phyloP scores from a whole-genome alignment of 2,329 filamentous ascomycete genomes.

The Aspergillus melleus region DNA sequence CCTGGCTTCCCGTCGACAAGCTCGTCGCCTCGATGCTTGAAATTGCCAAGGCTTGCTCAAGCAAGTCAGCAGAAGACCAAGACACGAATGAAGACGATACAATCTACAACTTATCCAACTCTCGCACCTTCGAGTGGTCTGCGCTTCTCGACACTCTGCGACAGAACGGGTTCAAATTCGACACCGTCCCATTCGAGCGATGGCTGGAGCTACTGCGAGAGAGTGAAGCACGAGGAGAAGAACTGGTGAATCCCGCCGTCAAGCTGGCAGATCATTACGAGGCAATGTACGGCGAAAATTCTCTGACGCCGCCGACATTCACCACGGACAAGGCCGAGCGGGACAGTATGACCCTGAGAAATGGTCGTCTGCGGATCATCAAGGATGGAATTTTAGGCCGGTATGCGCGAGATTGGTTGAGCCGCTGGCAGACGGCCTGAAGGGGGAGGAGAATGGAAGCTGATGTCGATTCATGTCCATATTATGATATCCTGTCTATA shows the following conservation, averaged over 20 bases:
- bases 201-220: conserved; percentile 36
- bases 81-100: conserved; percentile 19
- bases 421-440: conserved; percentile 21
- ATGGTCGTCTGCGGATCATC: conserved; percentile 27
- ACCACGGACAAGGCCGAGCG: conserved; percentile 29
- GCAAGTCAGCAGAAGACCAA: not conserved
- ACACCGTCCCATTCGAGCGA: conserved; percentile 31
- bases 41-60: conserved; percentile 19
- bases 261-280: conserved; percentile 34
- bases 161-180: conserved; percentile 35
- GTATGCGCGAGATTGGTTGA: conserved; percentile 32
- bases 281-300: conserved; percentile 22
- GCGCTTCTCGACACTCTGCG: conserved; percentile 31
- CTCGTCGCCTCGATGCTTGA: conserved; percentile 29
- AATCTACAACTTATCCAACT: conserved; percentile 33
- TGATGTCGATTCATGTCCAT: conserved; percentile 1
- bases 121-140: conserved; percentile 36
- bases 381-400: conserved; percentile 32
- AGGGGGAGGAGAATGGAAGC: not conserved
- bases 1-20: conserved; percentile 35
- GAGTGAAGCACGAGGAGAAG: conserved; percentile 30
- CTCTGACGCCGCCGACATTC: conserved; percentile 12
- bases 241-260: conserved; percentile 32
- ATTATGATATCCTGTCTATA: not conserved
- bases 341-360: conserved; percentile 29